Conservation (phyloP, 2,329 filamentous ascomycete species). For the Trichoderma simmonsii region DNA sequence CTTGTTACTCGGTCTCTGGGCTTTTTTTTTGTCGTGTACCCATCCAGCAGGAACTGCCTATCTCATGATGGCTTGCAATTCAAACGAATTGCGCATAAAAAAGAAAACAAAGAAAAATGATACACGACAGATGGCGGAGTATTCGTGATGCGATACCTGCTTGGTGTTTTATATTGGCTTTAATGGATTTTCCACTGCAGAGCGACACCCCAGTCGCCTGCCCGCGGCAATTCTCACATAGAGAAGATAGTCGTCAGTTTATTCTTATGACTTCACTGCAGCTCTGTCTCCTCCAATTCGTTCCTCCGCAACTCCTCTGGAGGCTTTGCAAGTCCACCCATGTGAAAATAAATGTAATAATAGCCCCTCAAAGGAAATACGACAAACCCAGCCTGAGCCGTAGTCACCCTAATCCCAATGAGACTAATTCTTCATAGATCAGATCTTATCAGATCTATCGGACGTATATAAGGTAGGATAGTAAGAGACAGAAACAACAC, state of each 20-base stretch:
- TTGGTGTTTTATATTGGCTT: constrained; percentile 15
- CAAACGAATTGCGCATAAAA: constrained; percentile 12
- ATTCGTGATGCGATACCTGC: constrained; percentile 15
- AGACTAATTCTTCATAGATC: not conserved
- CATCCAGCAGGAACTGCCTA: constrained; percentile 9
- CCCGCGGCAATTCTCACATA: not conserved
- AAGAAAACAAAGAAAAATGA: constrained; percentile 13
- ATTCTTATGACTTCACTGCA: not conserved
- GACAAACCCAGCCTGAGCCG: not conserved
- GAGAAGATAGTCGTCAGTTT: not conserved
- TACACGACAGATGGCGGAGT: constrained; percentile 9
- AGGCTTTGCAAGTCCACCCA: not conserved
- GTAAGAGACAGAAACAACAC: not conserved
- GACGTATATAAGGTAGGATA: not conserved
- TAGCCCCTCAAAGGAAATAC: not conserved
- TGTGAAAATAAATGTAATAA: not conserved
- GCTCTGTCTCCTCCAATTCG: not conserved
- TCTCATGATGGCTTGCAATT: constrained; percentile 8
- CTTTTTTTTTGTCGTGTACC: constrained; percentile 8
- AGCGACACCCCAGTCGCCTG: constrained; percentile 4
- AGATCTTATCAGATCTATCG: not conserved
- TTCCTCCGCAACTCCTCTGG: not conserved
- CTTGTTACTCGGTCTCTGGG: constrained; percentile 11
- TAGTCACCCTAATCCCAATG: not conserved
- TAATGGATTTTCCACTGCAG: constrained; percentile 17